Percentiles rank a stretch among this genome's conserved stretches.
These are phyloP conservation scores for Eucalyptus marginata DNA, from an alignment of 345 rosid species.

Conservation along the genomic window DNA sequence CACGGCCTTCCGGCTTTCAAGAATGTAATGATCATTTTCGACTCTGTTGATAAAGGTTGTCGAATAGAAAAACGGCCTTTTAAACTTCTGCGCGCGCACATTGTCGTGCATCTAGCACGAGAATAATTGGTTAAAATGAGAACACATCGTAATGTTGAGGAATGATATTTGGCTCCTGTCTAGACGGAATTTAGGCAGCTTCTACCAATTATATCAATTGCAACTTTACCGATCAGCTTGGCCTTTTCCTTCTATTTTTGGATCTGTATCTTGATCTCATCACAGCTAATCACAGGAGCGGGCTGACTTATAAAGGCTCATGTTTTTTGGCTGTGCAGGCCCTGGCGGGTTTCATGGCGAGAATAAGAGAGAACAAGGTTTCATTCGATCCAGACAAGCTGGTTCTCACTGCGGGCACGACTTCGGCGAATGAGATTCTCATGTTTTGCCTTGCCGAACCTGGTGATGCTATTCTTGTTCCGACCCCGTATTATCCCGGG, in stretches of 20 bases:
- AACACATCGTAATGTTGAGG: neutral
- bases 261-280: neutral
- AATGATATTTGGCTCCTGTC: neutral
- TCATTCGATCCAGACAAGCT: slow-evolving; percentile 53
- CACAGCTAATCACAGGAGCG: neutral
- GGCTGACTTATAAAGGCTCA: neutral
- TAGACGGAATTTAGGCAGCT: neutral
- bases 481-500: slow-evolving; percentile 94
- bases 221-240: neutral
- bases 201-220: neutral
- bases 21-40: slow-evolving; percentile 21
- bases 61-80: neutral
- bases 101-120: neutral
- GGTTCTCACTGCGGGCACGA: slow-evolving; percentile 86
- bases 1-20: slow-evolving; percentile 72
- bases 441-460: slow-evolving; percentile 78
- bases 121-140: neutral
- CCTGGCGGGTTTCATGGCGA: slow-evolving; percentile 48
- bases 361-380: slow-evolving; percentile 57
- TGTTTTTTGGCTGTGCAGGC: slow-evolving; percentile 20
- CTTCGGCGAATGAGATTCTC: slow-evolving; percentile 87
- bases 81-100: neutral
- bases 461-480: slow-evolving; percentile 86
- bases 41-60: neutral
- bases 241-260: neutral